Evolutionary conservation across 1,139 yeast genomes (phyloP).

Genomic region (Wickerhamomyces sp.): DNA sequence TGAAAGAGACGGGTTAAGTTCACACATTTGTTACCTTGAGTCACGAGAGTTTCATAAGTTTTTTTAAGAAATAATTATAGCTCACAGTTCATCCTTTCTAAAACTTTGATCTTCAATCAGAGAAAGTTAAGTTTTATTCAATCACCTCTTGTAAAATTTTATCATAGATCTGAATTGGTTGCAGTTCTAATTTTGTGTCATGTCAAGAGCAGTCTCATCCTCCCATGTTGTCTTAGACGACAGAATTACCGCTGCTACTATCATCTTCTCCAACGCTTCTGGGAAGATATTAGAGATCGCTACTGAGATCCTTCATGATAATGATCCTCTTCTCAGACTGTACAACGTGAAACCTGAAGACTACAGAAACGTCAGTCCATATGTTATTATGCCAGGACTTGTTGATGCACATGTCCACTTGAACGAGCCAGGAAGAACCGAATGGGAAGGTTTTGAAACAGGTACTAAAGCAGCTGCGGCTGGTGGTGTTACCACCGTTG

Average conservation of each 20-base stretch:
- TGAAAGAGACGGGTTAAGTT: too few species aligned
- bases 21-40: too few species aligned
- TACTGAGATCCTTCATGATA: slow-evolving; percentile 29
- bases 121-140: too few species aligned
- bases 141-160: too few species aligned
- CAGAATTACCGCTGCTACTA: slow-evolving; percentile 55
- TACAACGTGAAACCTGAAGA: slow-evolving; percentile 41
- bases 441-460: slow-evolving; percentile 93
- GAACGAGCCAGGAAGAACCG: slow-evolving; percentile 92
- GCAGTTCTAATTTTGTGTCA: slow-evolving; percentile 5
- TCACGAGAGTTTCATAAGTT: too few species aligned
- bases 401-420: slow-evolving; percentile 93
- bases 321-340: slow-evolving; percentile 35
- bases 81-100: too few species aligned
- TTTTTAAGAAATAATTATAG: too few species aligned
- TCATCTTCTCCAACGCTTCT: slow-evolving; percentile 54
- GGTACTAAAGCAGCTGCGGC: slow-evolving; percentile 91
- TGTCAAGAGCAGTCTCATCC: slow-evolving; percentile 57
- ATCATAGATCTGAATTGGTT: too few species aligned
- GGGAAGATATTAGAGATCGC: slow-evolving; percentile 62
- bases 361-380: slow-evolving; percentile 57
- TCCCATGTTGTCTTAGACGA: slow-evolving; percentile 55
- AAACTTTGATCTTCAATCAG: too few species aligned
- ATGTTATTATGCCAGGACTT: slow-evolving; percentile 77
- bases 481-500: slow-evolving; percentile 94